Evolutionary conservation across 2,329 filamentous ascomycete genomes (phyloP).

Genomic region (Thelonectria olida): DNA sequence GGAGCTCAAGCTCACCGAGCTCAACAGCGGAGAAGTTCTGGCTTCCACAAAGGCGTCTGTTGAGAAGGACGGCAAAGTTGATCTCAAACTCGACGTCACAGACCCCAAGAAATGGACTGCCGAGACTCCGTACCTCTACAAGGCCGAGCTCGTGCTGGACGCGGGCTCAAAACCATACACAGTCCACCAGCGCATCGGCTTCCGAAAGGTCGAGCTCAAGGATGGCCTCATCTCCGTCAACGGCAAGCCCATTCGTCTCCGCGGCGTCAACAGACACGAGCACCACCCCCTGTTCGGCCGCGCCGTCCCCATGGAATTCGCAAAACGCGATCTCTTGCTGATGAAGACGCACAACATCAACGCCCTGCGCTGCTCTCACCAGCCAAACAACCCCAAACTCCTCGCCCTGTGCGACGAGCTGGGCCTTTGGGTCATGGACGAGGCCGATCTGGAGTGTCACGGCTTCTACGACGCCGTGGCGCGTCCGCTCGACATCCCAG

Average conservation of each 20-base stretch:
- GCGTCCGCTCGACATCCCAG: conserved; percentile 60
- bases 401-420: conserved; percentile 71
- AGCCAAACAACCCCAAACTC: conserved; percentile 69
- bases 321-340: conserved; percentile 67
- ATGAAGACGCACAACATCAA: conserved; percentile 81
- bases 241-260: conserved; percentile 67
- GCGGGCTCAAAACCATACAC: conserved; percentile 49
- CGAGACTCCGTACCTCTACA: conserved; percentile 71
- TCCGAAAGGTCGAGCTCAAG: conserved; percentile 71
- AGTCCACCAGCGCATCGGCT: conserved; percentile 65
- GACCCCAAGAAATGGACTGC: conserved; percentile 74
- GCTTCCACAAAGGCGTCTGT: conserved; percentile 39
- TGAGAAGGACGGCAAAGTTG: conserved; percentile 43
- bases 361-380: conserved; percentile 73
- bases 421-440: conserved; percentile 69
- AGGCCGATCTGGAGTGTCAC: conserved; percentile 63
- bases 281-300: conserved; percentile 73
- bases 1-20: conserved; percentile 54
- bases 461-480: conserved; percentile 62
- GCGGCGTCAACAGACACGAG: conserved; percentile 72
- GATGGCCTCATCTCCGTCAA: conserved; percentile 72
- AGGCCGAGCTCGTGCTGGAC: conserved; percentile 63
- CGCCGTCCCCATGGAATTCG: conserved; percentile 69
- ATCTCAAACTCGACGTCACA: conserved; percentile 56
- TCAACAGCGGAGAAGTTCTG: conserved; percentile 47